phyloP scores from a whole-genome alignment of 2,329 filamentous ascomycete genomes.

The Pseudogymnoascus sp. region DNA sequence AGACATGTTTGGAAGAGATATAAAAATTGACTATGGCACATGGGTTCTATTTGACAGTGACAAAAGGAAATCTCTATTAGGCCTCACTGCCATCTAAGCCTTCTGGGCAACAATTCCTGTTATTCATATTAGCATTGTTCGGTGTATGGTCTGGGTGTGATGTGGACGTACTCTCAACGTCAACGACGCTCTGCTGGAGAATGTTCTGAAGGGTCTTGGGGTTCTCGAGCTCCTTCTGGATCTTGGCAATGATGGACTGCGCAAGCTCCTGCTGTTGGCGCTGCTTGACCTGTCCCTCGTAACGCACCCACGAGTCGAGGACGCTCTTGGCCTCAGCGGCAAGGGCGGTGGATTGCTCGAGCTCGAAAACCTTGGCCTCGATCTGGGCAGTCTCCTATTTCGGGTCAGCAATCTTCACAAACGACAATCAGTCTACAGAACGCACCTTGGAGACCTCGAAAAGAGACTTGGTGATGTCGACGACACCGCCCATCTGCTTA shows the following conservation, averaged over 20 bases:
- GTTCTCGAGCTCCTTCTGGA: slow-evolving; percentile 97
- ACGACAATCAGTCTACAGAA: not conserved
- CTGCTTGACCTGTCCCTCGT: slow-evolving; percentile 98
- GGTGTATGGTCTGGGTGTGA: not conserved
- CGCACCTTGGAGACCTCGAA: slow-evolving; percentile 97
- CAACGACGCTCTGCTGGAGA: slow-evolving; percentile 88
- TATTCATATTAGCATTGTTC: slow-evolving; percentile 1
- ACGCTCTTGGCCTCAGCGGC: slow-evolving; percentile 90
- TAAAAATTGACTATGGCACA: slow-evolving; percentile 12
- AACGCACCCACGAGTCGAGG: slow-evolving; percentile 97
- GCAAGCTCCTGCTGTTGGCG: slow-evolving; percentile 96
- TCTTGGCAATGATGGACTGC: slow-evolving; percentile 89
- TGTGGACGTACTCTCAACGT: slow-evolving; percentile 77
- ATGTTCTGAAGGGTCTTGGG: slow-evolving; percentile 97
- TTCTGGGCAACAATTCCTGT: slow-evolving; percentile 13
- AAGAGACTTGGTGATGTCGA: slow-evolving; percentile 93
- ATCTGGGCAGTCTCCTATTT: slow-evolving; percentile 79
- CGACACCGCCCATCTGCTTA: slow-evolving; percentile 86
- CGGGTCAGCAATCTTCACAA: slow-evolving; percentile 10
- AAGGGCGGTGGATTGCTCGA: slow-evolving; percentile 92
- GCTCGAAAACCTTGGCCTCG: slow-evolving; percentile 92
- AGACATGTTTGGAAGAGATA: slow-evolving; percentile 5
- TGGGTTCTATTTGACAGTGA: slow-evolving; percentile 12
- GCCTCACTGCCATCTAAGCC: not conserved
- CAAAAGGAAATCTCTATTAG: slow-evolving; percentile 10